Evolutionary conservation across 1,284 basidiomycete species (phyloP).

Genomic region (Lentinus polychrous): DNA sequence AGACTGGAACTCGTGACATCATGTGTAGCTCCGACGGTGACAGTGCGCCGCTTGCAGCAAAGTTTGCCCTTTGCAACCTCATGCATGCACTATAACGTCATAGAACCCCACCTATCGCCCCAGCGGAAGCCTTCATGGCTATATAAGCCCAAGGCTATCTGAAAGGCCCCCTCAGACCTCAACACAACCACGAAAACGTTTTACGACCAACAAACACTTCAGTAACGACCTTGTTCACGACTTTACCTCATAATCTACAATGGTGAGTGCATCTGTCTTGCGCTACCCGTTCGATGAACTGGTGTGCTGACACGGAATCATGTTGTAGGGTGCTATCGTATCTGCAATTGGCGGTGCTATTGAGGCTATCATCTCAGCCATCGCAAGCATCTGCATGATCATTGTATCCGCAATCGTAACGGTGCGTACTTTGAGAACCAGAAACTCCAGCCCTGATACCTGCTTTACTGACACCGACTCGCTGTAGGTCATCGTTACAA

Average conservation of each 20-base stretch:
- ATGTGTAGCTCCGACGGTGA: too few species aligned
- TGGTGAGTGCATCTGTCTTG: not conserved
- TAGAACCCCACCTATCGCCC: not conserved
- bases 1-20: too few species aligned
- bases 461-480: not conserved
- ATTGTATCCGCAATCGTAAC: slow-evolving; percentile 50
- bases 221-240: not conserved
- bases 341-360: slow-evolving; percentile 53
- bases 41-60: too few species aligned
- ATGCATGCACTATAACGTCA: too few species aligned
- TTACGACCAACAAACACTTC: not conserved
- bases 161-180: not conserved
- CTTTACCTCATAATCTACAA: not conserved
- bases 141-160: not conserved
- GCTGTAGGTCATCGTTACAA: slow-evolving; percentile 46
- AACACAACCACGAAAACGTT: not conserved
- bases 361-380: slow-evolving; percentile 49
- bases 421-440: slow-evolving; percentile 25
- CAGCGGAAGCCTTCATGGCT: not conserved
- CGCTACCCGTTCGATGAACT: too few species aligned
- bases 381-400: slow-evolving; percentile 47
- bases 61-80: too few species aligned
- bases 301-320: not conserved
- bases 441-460: not conserved
- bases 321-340: slow-evolving; percentile 44